Base-by-base conservation (phyloP, 495 filamentous ascomycete species). In the Penicillium nucicola region DNA sequence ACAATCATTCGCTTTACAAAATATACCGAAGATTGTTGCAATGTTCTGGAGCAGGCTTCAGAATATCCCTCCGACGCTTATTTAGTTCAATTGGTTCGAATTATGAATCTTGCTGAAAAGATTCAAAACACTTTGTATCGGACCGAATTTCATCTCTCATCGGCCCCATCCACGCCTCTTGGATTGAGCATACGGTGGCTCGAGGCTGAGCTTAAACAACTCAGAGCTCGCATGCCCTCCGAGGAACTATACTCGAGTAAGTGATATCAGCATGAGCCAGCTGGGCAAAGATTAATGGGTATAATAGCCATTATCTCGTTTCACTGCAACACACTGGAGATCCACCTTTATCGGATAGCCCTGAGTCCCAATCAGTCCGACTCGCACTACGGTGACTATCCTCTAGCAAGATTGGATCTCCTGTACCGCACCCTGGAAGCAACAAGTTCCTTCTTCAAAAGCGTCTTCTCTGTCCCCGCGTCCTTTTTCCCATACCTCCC, bases 361-460 rank as follows among this genome's bases (percentile, higher is more conserved):
- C 39, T 66, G 34, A 45, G 52, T 48, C 48, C 45, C 6, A 45
- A 58, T 19, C 12, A 48, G 20, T 60, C 54, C 9, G 20, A 56
- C 13, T 11, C 53, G 8, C 39, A 54, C 14, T 52, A 53, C 14
- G 41, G 48, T 10, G 49, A 55, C 13, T 40, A 56, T 17, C 31
- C 45, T 15, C 15, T 54, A 0, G 51, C 58, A 18, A 51, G 56
- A n/a, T 25, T 61, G 5, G 47, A 62, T 34, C 55, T 67, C 34
- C 65, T 70, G 1, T 54, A 49, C 33, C 48, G 43, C 19, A 68
- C 64, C 23, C 50, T 70, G 14, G 50, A 58, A 31, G 52, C 61
- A 3, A 58, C 56, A 4, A 71, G 62, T 31, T 50, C 42, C 5
- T 69, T 68, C 33, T 68, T 70, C 42, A 45, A 54, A 20, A 52